phyloP scores from a whole-genome alignment of 169 alveolate species.

The Plasmodium cynomolgi region DNA sequence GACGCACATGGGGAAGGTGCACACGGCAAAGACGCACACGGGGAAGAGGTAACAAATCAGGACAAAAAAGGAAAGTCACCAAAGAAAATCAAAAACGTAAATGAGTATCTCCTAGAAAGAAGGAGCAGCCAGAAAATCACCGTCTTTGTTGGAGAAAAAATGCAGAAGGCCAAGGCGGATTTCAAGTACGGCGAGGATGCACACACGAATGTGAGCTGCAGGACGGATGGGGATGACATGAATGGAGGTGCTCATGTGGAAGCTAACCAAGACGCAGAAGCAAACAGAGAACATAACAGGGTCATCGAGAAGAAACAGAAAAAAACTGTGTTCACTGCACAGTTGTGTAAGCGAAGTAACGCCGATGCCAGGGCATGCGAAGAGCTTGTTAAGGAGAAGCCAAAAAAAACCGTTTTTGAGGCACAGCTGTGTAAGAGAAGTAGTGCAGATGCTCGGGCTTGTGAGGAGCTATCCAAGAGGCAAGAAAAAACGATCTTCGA shows the following conservation, averaged over 20 bases:
- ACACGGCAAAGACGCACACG: background rate
- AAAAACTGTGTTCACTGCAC: constrained; percentile 13
- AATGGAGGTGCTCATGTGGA: background rate
- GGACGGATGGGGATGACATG: background rate
- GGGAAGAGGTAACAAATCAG: background rate
- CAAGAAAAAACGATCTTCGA: constrained; percentile 33
- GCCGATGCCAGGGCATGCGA: constrained; percentile 52
- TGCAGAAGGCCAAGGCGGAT: constrained; percentile 64
- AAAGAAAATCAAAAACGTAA: constrained; percentile 31
- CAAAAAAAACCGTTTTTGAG: constrained; percentile 11
- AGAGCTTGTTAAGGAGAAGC: background rate
- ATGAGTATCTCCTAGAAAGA: constrained; percentile 30
- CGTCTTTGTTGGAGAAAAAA: constrained; percentile 64
- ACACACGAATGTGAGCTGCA: background rate
- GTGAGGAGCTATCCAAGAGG: constrained; percentile 11
- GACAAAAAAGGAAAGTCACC: background rate
- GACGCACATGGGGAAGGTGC: background rate
- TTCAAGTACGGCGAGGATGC: constrained; percentile 70
- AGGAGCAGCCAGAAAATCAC: constrained; percentile 25
- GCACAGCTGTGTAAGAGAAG: constrained; percentile 2
- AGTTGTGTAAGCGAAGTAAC: constrained; percentile 14
- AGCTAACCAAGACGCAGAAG: background rate
- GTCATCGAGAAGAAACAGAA: constrained; percentile 5
- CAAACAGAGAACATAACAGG: background rate
- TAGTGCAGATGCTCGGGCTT: constrained; percentile 9